Base-by-base conservation (phyloP, 2,329 filamentous ascomycete genomes). In the Ophiosphaerella narmari region DNA sequence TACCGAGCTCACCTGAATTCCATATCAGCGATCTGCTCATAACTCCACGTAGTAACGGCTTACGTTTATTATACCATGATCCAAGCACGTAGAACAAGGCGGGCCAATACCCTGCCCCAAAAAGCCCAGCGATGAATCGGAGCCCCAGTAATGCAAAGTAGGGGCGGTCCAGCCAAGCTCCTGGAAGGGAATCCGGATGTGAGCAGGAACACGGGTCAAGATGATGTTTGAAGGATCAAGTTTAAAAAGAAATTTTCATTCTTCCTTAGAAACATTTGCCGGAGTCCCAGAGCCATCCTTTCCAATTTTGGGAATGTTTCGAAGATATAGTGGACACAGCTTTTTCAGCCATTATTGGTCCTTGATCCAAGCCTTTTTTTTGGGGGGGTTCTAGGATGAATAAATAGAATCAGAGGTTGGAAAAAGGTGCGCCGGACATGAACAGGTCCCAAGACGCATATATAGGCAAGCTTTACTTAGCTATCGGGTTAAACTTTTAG, bases 21-120 rank as follows among this genome's bases (percentile, higher is more conserved):
- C 4, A 21, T 21, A 5, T 21, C 18, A 21, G 18, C 3, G 4
- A 5, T 21, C 3, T 2, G 18, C 4, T 21, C 18, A 21, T 21
- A 5, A 3, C 4, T 5, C 3, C 3, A 21, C 18, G 18, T 4
- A 21, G 18, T 21, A 21, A 21, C 4, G 4, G 18, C 50, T 12
- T 45, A 43, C 39, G 39, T 33, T 41, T 50, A 24, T 50, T 50
- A 16, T 46, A 50, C 78, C 78, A 81, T 12, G 75, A 70, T 52
- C 76, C 75, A 23, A 53, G 42, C 6, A 53, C 12, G 47, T 59
- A 43, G 43, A 52, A 49, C 46, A 62, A 14, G 26, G 65, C 46
- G 43, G 48, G 51, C 48, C 54, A 59, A 38, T 54, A 59, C 7
- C 46, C 49, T 13, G 54, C 51, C 16, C 57, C 56, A 36, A 54